Base-by-base conservation (phyloP, 495 filamentous ascomycete genomes). In the Parmelia sp. region DNA sequence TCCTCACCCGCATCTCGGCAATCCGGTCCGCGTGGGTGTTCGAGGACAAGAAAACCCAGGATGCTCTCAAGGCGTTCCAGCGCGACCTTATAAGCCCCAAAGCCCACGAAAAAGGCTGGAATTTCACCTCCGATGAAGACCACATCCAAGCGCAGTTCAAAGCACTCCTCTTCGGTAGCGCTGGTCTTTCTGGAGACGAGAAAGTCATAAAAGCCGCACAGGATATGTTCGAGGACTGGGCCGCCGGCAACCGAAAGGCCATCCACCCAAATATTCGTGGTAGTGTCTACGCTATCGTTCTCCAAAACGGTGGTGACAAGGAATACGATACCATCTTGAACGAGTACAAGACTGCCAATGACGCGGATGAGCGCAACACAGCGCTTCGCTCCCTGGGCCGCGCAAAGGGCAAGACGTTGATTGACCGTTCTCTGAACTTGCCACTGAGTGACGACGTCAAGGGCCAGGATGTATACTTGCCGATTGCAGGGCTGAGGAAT, bases 401-500 rank as follows among this genome's bases (percentile, higher is more conserved):
- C 59, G 85, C 90, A 37, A 87, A 88, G 67, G 79, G 87, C 53
- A 85, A 89, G 19, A 83, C 86, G 58, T 85, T 97, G 56, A 93
- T 97, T 75, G 74, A 91, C 73, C 84, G 86, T 62, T 93, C 92
- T 3, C 83, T 98, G 23, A 80, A 75, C 12, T 78, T 96, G 40
- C 84, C 92, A 51, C 80, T 90, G 64, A 84, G 86, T 74, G 83
- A 86, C 47, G 89, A 96, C 65, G 91, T 98, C 74, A 95, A 96
- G 79, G 91, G 87, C 68, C 94, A 98, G 77, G 94, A 98, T 71
- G 87, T 98, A 68, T 97, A 97, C 79, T 86, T 96, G 71, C 94
- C 86, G 4, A 77, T 95, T 33, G 82, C 83, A 45, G 90, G 88
- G 33, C 82, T 98, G 58, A 84, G 94, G 63, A 85, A 81, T 69